Evolutionary conservation across 1,284 basidiomycete genomes (phyloP).

Genomic region (Trametes versicolor): DNA sequence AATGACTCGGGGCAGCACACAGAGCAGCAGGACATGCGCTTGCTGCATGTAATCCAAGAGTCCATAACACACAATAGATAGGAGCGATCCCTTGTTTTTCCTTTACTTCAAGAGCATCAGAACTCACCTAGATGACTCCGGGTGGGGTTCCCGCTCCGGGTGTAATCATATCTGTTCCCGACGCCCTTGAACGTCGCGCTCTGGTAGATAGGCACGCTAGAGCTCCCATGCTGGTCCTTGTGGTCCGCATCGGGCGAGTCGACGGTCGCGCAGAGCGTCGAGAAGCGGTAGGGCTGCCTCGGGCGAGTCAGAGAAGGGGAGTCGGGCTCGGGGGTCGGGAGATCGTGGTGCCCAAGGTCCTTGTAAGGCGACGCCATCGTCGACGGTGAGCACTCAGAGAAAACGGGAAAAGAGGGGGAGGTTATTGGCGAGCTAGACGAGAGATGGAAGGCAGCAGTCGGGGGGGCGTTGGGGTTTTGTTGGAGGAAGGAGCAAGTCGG

Average conservation of each 20-base stretch:
- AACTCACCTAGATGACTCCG: conserved; percentile 89
- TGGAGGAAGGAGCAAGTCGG: conserved; percentile 21
- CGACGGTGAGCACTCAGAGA: conserved; percentile 16
- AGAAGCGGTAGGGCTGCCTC: conserved; percentile 81
- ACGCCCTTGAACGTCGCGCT: conserved; percentile 98
- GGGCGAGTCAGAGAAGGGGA: conserved; percentile 62
- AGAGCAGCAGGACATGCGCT: background rate
- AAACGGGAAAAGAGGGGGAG: background rate
- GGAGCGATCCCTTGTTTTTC: background rate
- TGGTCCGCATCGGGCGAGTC: conserved; percentile 76
- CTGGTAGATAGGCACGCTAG: conserved; percentile 97
- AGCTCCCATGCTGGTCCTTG: conserved; percentile 97
- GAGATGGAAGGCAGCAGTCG: conserved; percentile 17
- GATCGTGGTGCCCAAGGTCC: conserved; percentile 46
- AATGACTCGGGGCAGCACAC: background rate
- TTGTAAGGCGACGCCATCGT: conserved; percentile 28
- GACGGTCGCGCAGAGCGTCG: conserved; percentile 92
- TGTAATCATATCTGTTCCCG: conserved; percentile 92
- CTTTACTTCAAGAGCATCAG: background rate
- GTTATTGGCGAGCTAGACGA: conserved; percentile 19
- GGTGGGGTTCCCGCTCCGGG: conserved; percentile 96
- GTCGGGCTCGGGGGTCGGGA: conserved; percentile 82
- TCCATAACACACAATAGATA: background rate
- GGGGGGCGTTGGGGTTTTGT: conserved; percentile 27
- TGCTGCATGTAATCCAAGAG: background rate